These are phyloP conservation scores for Alternaria metachromatica DNA, from an alignment of 2,329 filamentous ascomycete genomes.

Conservation along the genomic window DNA sequence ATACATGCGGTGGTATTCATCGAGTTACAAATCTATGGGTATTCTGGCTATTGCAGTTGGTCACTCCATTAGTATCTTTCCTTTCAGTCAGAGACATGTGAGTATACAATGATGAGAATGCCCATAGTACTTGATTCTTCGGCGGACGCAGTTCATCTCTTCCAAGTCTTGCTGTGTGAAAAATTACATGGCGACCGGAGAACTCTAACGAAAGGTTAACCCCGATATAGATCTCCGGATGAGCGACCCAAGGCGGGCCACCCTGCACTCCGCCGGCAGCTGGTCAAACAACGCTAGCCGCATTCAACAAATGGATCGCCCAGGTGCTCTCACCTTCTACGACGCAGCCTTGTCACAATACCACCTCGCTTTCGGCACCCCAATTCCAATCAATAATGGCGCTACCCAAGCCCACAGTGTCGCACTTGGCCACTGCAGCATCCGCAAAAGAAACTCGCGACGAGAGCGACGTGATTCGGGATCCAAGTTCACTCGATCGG, in stretches of 20 bases:
- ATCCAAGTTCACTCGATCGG: background rate
- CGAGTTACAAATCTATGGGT: background rate
- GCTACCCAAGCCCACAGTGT: background rate
- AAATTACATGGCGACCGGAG: background rate
- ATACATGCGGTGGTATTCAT: background rate
- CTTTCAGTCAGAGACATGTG: background rate
- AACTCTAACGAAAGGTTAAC: background rate
- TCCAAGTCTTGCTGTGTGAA: background rate
- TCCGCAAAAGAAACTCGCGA: background rate
- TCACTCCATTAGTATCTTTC: background rate
- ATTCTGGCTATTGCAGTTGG: background rate
- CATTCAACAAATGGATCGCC: background rate
- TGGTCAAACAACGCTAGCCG: background rate
- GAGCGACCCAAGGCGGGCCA: background rate
- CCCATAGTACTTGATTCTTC: background rate
- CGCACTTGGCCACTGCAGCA: rapidly evolving
- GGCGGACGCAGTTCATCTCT: background rate
- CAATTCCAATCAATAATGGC: background rate
- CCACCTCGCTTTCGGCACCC: background rate
- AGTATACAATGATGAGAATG: background rate
- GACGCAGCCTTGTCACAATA: background rate
- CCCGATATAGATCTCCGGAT: background rate
- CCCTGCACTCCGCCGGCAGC: background rate
- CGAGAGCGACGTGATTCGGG: background rate
- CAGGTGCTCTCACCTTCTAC: background rate